phyloP scores from a whole-genome alignment of 2,329 filamentous ascomycete species.

The Teratosphaeria gauchensis region DNA sequence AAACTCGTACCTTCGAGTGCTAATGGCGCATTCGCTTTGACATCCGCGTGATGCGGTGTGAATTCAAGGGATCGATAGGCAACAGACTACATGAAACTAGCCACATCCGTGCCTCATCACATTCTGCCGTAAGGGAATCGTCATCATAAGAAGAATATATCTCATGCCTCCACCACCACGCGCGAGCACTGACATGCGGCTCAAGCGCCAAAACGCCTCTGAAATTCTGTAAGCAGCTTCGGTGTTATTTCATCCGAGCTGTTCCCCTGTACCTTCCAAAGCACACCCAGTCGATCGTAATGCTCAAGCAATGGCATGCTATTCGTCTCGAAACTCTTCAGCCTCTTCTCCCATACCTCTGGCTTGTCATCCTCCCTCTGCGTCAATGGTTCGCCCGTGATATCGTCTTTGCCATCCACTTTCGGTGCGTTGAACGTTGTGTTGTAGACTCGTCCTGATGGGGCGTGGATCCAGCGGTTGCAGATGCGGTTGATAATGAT shows the following conservation, averaged over 20 bases:
- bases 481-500: conserved; percentile 86
- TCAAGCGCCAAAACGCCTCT: conserved; percentile 53
- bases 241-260: conserved; percentile 93
- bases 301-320: conserved; percentile 78
- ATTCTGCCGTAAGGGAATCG: not conserved
- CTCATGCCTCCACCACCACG: not conserved
- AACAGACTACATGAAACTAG: too few relatives aligned
- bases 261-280: conserved; percentile 80
- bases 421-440: conserved; percentile 83
- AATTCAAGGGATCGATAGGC: too few relatives aligned
- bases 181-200: not conserved
- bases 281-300: conserved; percentile 72
- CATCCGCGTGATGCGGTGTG: too few relatives aligned
- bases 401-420: conserved; percentile 70
- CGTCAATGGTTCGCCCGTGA: conserved; percentile 78
- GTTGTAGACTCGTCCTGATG: conserved; percentile 90
- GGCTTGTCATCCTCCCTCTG: conserved; percentile 80
- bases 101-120: too few relatives aligned
- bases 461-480: conserved; percentile 85
- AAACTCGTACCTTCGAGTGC: too few relatives aligned
- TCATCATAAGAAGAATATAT: not conserved
- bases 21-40: too few relatives aligned
- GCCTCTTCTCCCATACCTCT: conserved; percentile 70
- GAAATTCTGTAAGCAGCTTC: conserved; percentile 75
- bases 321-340: conserved; percentile 78